These are phyloP conservation scores for Collybia mongolica DNA, from an alignment of 768 basidiomycete genomes.

Conservation along the genomic window DNA sequence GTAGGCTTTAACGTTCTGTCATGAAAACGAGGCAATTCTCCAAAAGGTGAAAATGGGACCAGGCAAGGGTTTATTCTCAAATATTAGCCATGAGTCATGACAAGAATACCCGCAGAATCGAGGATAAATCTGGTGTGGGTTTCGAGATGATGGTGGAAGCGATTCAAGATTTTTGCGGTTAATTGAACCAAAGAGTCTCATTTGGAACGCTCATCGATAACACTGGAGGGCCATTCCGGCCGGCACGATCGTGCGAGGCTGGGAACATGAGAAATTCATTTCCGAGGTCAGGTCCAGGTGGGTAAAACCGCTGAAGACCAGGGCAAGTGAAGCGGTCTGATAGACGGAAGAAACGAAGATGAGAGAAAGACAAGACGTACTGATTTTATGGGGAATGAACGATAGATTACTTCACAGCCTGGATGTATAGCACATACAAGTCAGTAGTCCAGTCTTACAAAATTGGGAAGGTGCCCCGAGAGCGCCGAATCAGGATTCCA, in stretches of 20 bases:
- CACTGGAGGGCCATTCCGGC: slow-evolving; percentile 8
- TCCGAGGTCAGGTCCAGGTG: slow-evolving; percentile 24
- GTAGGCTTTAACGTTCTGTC: slow-evolving; percentile 1
- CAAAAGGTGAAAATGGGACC: slow-evolving; percentile 8
- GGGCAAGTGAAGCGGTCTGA: background rate
- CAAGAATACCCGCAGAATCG: background rate
- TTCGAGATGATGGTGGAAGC: background rate
- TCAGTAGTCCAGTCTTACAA: no score
- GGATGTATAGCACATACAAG: no score
- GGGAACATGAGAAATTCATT: slow-evolving; percentile 30
- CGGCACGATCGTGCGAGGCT: slow-evolving; percentile 10
- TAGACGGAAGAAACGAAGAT: background rate
- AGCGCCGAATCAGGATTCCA: background rate
- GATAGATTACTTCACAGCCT: no score
- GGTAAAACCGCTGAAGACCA: background rate
- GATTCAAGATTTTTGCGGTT: background rate
- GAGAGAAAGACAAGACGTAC: background rate
- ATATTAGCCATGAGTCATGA: background rate
- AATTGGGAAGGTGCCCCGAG: no score
- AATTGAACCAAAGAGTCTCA: slow-evolving; percentile 1
- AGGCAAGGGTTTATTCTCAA: slow-evolving; percentile 1
- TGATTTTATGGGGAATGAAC: no score
- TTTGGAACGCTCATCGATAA: slow-evolving; percentile 15
- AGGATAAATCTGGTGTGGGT: background rate
- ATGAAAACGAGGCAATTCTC: slow-evolving; percentile 6